Evolutionary conservation across 2,329 filamentous ascomycete species (phyloP).

Genomic region (Colletotrichum graminicola): DNA sequence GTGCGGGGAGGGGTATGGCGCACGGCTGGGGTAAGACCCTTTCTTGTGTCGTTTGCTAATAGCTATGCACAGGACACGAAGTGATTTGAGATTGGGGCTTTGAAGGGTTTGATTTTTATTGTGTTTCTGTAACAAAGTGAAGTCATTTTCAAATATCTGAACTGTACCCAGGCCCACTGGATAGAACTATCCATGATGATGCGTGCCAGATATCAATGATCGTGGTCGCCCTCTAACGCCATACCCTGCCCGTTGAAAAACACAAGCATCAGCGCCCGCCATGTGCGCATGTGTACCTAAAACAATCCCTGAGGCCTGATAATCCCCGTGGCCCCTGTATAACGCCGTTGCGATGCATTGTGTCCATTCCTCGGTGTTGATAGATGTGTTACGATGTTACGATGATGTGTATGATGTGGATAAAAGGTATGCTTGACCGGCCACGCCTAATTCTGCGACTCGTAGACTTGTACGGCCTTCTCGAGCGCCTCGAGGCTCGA

Average conservation of each 20-base stretch:
- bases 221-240: conserved; percentile 24
- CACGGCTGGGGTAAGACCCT: conserved; percentile 23
- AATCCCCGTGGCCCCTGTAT: not conserved
- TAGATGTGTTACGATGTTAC: not conserved
- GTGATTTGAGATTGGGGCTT: not conserved
- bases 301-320: not conserved
- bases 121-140: not conserved
- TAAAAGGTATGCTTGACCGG: not conserved
- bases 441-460: conserved; percentile 45
- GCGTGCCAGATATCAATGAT: conserved; percentile 15
- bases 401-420: not conserved
- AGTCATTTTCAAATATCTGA: not conserved
- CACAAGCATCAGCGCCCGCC: conserved; percentile 2
- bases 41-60: not conserved
- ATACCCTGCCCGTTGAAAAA: conserved; percentile 12
- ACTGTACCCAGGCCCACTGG: not conserved
- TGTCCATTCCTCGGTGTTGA: not conserved
- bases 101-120: not conserved
- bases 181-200: conserved; percentile 5
- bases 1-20: conserved; percentile 28
- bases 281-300: conserved; percentile 5
- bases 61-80: not conserved
- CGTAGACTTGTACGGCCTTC: conserved; percentile 61
- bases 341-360: conserved; percentile 34
- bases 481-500: conserved; percentile 62